These are phyloP conservation scores for Dioszegia hungarica DNA, from an alignment of 768 basidiomycete species.

Conservation along the genomic window DNA sequence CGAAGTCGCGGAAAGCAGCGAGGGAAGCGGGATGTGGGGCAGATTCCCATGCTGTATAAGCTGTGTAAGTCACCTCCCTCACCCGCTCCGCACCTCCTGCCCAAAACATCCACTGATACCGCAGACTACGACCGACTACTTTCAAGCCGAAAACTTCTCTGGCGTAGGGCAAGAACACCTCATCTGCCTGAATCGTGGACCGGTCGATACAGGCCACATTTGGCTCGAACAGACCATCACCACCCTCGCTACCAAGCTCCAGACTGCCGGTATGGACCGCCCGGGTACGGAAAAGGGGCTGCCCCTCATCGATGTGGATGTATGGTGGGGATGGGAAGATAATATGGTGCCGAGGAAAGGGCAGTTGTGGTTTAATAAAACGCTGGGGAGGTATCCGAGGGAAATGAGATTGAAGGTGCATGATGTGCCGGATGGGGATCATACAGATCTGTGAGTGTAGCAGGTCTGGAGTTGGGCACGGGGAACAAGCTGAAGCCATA, in stretches of 20 bases:
- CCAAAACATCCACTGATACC: too few species aligned
- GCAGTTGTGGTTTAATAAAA: conserved; percentile 32
- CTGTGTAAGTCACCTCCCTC: conserved; percentile 22
- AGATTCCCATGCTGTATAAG: conserved; percentile 26
- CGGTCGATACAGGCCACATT: conserved; percentile 34
- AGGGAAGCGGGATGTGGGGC: conserved; percentile 25
- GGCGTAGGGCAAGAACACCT: conserved; percentile 44
- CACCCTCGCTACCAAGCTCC: conserved; percentile 11
- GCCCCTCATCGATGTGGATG: conserved; percentile 14
- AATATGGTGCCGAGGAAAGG: conserved; percentile 38
- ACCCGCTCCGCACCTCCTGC: too few species aligned
- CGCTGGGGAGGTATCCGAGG: conserved; percentile 3
- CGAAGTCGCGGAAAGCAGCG: background rate
- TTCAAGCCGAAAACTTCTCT: conserved; percentile 27
- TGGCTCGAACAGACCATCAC: conserved; percentile 28
- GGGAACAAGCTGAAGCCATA: conserved; percentile 9
- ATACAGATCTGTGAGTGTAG: conserved; percentile 36
- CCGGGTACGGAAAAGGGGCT: background rate
- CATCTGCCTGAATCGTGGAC: conserved; percentile 37
- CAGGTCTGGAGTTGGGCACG: background rate
- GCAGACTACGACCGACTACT: conserved; percentile 23
- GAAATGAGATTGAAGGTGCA: conserved; percentile 24
- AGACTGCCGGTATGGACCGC: background rate
- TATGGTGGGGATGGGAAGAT: conserved; percentile 44
- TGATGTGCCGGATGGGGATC: conserved; percentile 39